A percentile compares a stretch with the other conserved stretches of the same genome.
Conservation (phyloP, 1,284 basidiomycete genomes). For the Ceratobasidium sp. region DNA sequence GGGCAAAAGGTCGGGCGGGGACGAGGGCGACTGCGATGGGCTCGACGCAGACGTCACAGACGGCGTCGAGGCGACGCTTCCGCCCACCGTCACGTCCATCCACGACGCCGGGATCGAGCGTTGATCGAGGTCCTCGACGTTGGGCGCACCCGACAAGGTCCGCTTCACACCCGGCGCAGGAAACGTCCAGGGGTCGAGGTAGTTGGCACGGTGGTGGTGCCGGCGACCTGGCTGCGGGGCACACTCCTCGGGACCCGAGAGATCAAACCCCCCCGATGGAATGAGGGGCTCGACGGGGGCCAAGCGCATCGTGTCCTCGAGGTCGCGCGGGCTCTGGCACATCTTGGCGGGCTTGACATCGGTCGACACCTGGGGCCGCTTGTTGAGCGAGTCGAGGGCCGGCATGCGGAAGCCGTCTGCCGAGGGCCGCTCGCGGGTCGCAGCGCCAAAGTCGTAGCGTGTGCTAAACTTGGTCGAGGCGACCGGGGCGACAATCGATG, state of each 20-base stretch:
- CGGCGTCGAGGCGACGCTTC: slow-evolving; percentile 68
- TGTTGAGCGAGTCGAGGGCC: slow-evolving; percentile 37
- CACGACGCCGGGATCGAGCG: slow-evolving; percentile 43
- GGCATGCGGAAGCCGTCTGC: slow-evolving; percentile 33
- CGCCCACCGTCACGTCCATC: slow-evolving; percentile 52
- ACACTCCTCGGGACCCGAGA: slow-evolving; percentile 44
- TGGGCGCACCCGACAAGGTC: slow-evolving; percentile 19
- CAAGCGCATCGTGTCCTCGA: slow-evolving; percentile 22
- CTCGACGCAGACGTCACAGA: slow-evolving; percentile 56
- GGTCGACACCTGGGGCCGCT: slow-evolving; percentile 28
- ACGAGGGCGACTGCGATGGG: slow-evolving; percentile 55
- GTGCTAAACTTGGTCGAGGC: slow-evolving; percentile 40
- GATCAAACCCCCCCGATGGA: slow-evolving; percentile 10
- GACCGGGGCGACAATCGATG: slow-evolving; percentile 46
- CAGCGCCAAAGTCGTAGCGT: slow-evolving; percentile 45
- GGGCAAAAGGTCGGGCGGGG: slow-evolving; percentile 55
- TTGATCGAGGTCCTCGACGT: slow-evolving; percentile 44
- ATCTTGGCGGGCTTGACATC: slow-evolving; percentile 25
- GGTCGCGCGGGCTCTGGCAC: slow-evolving; percentile 36
- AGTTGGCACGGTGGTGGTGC: slow-evolving; percentile 31
- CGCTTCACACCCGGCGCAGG: slow-evolving; percentile 37
- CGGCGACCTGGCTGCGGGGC: not conserved
- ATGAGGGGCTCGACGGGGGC: slow-evolving; percentile 25
- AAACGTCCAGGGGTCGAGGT: slow-evolving; percentile 42
- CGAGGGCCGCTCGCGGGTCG: slow-evolving; percentile 20